Evolutionary conservation across 371 early-diverging fungal species (phyloP).

Genomic region (Haplosporangium sp.): DNA sequence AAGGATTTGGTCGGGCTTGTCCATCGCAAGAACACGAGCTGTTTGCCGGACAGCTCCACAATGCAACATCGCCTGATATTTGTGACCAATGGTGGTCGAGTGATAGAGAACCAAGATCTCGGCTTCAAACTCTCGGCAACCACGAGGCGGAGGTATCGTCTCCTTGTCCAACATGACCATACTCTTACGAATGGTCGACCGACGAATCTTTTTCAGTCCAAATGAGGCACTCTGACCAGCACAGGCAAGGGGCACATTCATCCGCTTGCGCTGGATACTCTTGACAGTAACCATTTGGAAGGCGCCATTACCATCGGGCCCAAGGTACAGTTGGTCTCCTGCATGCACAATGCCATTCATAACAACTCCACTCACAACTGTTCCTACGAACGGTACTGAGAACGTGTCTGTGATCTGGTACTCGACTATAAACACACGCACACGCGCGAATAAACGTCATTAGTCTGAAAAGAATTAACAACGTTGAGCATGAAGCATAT

Average conservation of each 20-base stretch:
- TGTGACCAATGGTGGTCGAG: constrained; percentile 87
- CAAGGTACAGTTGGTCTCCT: constrained; percentile 87
- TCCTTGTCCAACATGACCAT: constrained; percentile 86
- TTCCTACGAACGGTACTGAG: constrained; percentile 90
- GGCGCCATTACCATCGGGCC: constrained; percentile 86
- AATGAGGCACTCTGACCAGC: constrained; percentile 91
- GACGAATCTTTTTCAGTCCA: constrained; percentile 85
- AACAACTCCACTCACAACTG: constrained; percentile 82
- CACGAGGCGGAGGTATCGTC: constrained; percentile 65
- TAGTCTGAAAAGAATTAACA: neutral
- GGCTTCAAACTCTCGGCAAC: constrained; percentile 86
- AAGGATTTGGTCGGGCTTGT: constrained; percentile 69
- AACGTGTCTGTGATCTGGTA: constrained; percentile 91
- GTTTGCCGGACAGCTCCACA: constrained; percentile 93
- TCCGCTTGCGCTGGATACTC: constrained; percentile 90
- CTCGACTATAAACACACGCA: constrained; percentile 58
- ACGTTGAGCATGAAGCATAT: neutral
- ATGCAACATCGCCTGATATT: constrained; percentile 96
- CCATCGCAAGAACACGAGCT: constrained; percentile 82
- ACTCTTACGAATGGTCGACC: constrained; percentile 86
- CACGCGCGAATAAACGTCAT: too few relatives aligned
- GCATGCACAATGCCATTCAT: constrained; percentile 76
- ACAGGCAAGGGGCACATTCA: constrained; percentile 76
- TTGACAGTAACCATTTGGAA: constrained; percentile 84
- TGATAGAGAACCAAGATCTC: constrained; percentile 92